A percentile compares a stretch with the other conserved stretches of the same genome.
These are phyloP conservation scores for Tylopilus subfusipes DNA, from an alignment of 768 basidiomycete genomes.

Conservation along the genomic window DNA sequence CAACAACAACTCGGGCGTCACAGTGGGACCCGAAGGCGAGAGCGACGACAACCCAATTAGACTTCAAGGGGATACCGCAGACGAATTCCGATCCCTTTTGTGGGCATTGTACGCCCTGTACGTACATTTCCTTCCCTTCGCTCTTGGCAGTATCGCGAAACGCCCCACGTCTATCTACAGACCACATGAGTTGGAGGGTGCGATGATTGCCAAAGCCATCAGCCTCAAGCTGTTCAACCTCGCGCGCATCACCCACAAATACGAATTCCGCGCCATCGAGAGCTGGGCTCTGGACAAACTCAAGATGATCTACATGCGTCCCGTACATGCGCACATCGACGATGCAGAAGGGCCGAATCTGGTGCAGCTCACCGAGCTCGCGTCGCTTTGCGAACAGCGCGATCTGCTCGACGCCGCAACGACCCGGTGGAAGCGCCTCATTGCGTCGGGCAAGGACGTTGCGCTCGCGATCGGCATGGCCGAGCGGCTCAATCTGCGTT, in stretches of 20 bases:
- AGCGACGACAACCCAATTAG: constrained; percentile 50
- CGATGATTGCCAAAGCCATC: constrained; percentile 40
- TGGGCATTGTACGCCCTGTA: constrained; percentile 54
- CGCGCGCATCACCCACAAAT: constrained; percentile 47
- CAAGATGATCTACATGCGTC: constrained; percentile 35
- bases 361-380: constrained; percentile 49
- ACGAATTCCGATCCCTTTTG: constrained; percentile 50
- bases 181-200: constrained; percentile 43
- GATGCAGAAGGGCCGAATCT: constrained; percentile 38
- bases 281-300: constrained; percentile 43
- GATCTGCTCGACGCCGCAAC: constrained; percentile 42
- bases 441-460: constrained; percentile 44
- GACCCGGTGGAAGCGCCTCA: constrained; percentile 45
- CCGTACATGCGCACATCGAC: constrained; percentile 27
- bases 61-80: constrained; percentile 44
- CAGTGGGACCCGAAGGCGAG: constrained; percentile 41
- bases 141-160: constrained; percentile 1
- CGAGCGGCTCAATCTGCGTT: constrained; percentile 45
- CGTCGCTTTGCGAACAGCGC: constrained; percentile 46
- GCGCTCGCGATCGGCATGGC: constrained; percentile 44
- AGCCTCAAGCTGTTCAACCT: constrained; percentile 46
- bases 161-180: constrained; percentile 25
- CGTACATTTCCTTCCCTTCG: constrained; percentile 22
- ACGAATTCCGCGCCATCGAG: constrained; percentile 44
- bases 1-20: constrained; percentile 23